A percentile compares a stretch with the other conserved stretches of the same genome.
Conservation (phyloP, 805 yeast genomes). For the Peterozyma toletana region DNA sequence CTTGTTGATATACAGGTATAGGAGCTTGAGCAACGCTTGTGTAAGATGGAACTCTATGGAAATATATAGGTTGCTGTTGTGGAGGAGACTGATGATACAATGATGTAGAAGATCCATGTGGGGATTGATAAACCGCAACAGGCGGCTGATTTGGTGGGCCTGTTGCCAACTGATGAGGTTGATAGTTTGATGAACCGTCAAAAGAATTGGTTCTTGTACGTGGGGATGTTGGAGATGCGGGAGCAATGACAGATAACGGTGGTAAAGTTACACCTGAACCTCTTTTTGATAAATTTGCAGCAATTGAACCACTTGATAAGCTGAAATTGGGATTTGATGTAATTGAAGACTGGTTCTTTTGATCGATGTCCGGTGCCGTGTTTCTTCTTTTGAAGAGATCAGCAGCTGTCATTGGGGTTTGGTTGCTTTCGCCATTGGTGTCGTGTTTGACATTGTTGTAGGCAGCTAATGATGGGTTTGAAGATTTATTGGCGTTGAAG, state of each 20-base stretch:
- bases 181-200: not conserved
- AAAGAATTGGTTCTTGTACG: not conserved
- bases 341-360: not conserved
- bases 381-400: constrained; percentile 2
- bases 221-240: not conserved
- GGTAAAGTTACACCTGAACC: constrained; percentile 5
- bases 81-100: not conserved
- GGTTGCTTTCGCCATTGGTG: not conserved
- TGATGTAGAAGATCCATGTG: not conserved
- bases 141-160: not conserved
- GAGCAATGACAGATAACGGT: constrained; percentile 7
- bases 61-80: constrained; percentile 1
- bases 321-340: not conserved
- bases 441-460: not conserved
- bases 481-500: constrained; percentile 1
- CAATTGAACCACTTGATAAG: not conserved
- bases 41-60: not conserved
- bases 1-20: not conserved
- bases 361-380: constrained; percentile 1
- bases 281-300: not conserved
- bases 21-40: no score
- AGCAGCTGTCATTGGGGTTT: constrained; percentile 2
- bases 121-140: not conserved
- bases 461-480: constrained; percentile 5
- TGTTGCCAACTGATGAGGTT: not conserved